Base-by-base conservation (phyloP, 768 basidiomycete species). In the Phaffia australis region DNA sequence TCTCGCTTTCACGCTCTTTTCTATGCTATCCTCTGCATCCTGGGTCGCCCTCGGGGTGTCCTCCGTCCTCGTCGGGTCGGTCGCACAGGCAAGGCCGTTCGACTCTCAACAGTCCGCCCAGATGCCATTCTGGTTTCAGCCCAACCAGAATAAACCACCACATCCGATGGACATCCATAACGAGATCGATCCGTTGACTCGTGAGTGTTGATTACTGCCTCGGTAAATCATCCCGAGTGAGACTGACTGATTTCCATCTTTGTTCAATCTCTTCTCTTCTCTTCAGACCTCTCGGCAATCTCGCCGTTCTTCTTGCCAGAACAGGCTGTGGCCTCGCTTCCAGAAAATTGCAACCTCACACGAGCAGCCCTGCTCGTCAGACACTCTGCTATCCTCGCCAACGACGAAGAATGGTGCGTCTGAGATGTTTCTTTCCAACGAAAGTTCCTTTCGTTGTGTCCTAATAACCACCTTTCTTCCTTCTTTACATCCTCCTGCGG, bases 341-440 rank as follows among this genome's bases (percentile, higher is more conserved):
- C 78, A 18, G 30, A 68, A 0, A 42, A 60, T 25, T 77, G 77
- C 69, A 70, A 63, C 3, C 71, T 79, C 35, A 70, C 71, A 2
- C 70, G 74, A 0, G 77, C 76, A 0, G 70, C 75, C 0, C 61
- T 78, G n/a, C 72, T 79, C 42, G 71, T 78, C 42, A 74, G 78
- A 42, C 78, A 79, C 71, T 71, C 72, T 5, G 71, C 71, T 55
- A 79, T 79, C 51, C 63, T 73, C 64, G 75, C 75, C 19, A 79
- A 79, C 70, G 77, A 77, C 66, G 78, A 79, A 64, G 78, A 79
- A 56, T 77, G 56, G 56, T 62, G 1, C 21, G 60, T 52, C 46
- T 25, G 9, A 59, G 4, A 42, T 21, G 18, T 27, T 42, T 42
- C 1, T 27, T 60, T 1, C 1, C 46, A 25, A 27, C 15, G 25